A percentile compares a stretch with the other conserved stretches of the same genome.
Conservation (phyloP, 768 basidiomycete genomes). For the Suillus weaverae region DNA sequence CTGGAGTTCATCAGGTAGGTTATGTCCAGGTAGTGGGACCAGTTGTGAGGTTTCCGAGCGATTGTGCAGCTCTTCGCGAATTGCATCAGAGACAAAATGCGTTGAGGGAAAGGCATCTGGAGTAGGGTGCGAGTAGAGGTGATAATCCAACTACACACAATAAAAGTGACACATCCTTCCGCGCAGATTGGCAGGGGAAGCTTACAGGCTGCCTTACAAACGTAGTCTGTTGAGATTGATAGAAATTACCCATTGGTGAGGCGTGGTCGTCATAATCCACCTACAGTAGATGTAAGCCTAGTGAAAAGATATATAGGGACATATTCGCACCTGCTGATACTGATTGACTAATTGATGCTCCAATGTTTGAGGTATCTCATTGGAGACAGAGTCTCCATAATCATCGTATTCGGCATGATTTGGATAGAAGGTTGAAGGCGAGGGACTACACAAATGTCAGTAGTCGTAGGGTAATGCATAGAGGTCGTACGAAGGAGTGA, state of each 20-base stretch:
- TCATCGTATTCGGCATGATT: constrained; percentile 41
- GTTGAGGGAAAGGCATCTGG: constrained; percentile 53
- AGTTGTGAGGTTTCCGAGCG: constrained; percentile 47
- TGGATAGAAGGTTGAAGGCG: constrained; percentile 30
- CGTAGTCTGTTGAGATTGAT: constrained; percentile 40
- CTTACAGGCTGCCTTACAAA: constrained; percentile 73
- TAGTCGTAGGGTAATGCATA: not conserved
- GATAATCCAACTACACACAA: constrained; percentile 75
- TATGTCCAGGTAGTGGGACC: constrained; percentile 42
- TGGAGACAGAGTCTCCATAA: constrained; percentile 23
- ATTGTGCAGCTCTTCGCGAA: constrained; percentile 58
- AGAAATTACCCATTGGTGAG: constrained; percentile 36
- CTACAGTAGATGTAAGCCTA: constrained; percentile 18
- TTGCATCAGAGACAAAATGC: constrained; percentile 85
- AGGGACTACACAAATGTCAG: constrained; percentile 22
- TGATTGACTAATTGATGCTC: constrained; percentile 25
- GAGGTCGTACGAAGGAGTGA: constrained; percentile 29
- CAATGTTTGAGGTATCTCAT: constrained; percentile 11
- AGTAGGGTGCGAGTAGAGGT: constrained; percentile 80
- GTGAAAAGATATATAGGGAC: constrained; percentile 23
- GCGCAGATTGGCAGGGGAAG: constrained; percentile 8
- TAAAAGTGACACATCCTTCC: constrained; percentile 1
- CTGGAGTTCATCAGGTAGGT: constrained; percentile 83
- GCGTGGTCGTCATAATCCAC: constrained; percentile 32
- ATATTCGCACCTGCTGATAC: constrained; percentile 20